Evolutionary conservation across 257 asterid species (phyloP), one percentile per base, ranked within the genome.

Genomic region (Solanum piurae): DNA sequence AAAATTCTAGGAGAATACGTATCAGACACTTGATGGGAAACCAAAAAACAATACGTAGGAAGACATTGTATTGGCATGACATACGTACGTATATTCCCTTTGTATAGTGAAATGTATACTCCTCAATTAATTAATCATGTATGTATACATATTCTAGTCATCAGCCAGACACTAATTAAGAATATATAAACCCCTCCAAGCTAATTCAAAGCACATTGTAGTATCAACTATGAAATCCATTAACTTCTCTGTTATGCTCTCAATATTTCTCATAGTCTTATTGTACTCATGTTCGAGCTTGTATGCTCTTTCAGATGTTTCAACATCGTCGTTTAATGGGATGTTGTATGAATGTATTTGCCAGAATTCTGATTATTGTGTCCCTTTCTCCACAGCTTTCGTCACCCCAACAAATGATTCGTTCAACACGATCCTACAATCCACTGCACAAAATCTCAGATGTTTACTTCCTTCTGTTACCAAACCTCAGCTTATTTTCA

Each of bases 391-490:
- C 11, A 18, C 83, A 58, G 90, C 89, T 27, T 90, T 88, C 31
- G 82, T 72, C 37, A 42, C 91, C 12, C 90, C 92, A 6, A 62
- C 58, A 31, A 89, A 91, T 86, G 86, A 88, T 25, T 85, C 91
- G 2, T 91, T 89, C 76, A 55, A 9, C 40, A 10, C 87, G 1
- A 73, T 87, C 72, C 84, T 91, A 10, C 82, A 91, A 66, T 91
- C 91, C 23, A 85, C 91, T 9, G 91, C 91, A 21, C 92, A 91
- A 86, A 91, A 91, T 76, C 91, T 91, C 25, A 86, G 92, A 58
- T 91, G 87, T 75, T 86, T 89, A 60, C 76, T 52, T n/a, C 89
- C 91, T 11, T 89, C 92, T 9, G 44, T 87, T 44, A 42, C 88
- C 7, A 91, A 91, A 75, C 92, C 92, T 9, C 79, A 89, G 20